Percentiles rank a stretch among this genome's conserved stretches.
phyloP scores from a whole-genome alignment of 306 rosid species.

The Vicia villosa region DNA sequence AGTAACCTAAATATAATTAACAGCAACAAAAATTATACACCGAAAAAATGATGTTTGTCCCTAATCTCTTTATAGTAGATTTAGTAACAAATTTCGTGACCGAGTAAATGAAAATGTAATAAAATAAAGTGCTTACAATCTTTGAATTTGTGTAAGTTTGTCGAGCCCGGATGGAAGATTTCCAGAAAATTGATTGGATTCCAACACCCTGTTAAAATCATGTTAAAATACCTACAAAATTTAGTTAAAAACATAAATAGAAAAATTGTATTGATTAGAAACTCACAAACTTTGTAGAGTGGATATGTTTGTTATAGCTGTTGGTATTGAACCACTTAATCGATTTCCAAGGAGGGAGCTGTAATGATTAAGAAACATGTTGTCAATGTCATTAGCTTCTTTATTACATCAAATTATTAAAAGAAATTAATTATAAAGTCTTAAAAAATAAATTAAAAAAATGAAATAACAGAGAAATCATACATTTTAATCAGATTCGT shows the following conservation, averaged over 20 bases:
- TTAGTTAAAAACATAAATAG: neutral
- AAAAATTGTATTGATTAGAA: neutral
- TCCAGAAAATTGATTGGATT: slow-evolving; percentile 56
- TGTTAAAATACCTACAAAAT: neutral
- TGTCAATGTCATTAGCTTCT: neutral
- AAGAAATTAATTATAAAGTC: neutral
- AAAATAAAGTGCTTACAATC: slow-evolving; percentile 47
- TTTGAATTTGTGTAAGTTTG: slow-evolving; percentile 41
- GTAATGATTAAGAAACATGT: slow-evolving; percentile 17
- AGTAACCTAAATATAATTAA: slow-evolving; percentile 40
- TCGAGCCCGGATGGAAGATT: slow-evolving; percentile 63
- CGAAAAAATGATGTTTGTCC: neutral
- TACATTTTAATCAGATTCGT: slow-evolving; percentile 19
- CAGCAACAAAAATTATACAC: neutral
- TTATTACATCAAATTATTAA: neutral
- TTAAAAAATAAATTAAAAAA: neutral
- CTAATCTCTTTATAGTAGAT: neutral
- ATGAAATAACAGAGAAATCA: neutral
- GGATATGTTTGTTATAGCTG: slow-evolving; percentile 50
- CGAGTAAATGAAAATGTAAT: neutral
- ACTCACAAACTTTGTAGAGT: slow-evolving; percentile 66
- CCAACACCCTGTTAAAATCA: slow-evolving; percentile 43
- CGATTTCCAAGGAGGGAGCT: slow-evolving; percentile 36
- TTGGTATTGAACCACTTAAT: slow-evolving; percentile 54
- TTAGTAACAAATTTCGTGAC: neutral